phyloP scores from a whole-genome alignment of 2,329 filamentous ascomycete species.

The Plectosphaerella plurivora region DNA sequence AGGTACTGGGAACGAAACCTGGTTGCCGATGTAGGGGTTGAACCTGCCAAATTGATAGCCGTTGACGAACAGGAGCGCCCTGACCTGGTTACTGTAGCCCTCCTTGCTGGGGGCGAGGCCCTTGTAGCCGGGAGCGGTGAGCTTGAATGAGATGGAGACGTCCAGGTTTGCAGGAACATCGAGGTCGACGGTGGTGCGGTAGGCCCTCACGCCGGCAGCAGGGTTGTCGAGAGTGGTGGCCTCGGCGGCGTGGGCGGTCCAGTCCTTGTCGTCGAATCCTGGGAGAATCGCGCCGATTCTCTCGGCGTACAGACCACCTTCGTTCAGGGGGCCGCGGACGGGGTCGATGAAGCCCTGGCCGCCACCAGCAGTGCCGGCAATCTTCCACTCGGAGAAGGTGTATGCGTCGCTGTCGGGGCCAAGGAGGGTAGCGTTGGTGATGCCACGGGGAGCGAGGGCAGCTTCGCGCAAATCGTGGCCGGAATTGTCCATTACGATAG shows the following conservation, averaged over 20 bases:
- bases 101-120: constrained; percentile 26
- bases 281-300: constrained; percentile 56
- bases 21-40: constrained; percentile 56
- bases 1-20: constrained; percentile 56
- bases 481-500: constrained; percentile 56
- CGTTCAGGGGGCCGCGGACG: constrained; percentile 49
- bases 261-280: constrained; percentile 43
- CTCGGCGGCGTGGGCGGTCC: constrained; percentile 25
- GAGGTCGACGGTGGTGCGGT: constrained; percentile 47
- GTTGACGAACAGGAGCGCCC: constrained; percentile 58
- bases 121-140: constrained; percentile 38
- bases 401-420: constrained; percentile 22
- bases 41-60: constrained; percentile 61
- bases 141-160: constrained; percentile 50
- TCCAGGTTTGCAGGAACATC: constrained; percentile 47
- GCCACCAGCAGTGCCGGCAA: constrained; percentile 53
- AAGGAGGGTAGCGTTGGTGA: constrained; percentile 47
- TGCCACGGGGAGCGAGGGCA: constrained; percentile 45
- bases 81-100: constrained; percentile 29
- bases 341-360: constrained; percentile 48
- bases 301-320: constrained; percentile 55
- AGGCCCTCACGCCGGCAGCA: constrained; percentile 49
- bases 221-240: constrained; percentile 34
- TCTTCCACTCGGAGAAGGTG: constrained; percentile 49
- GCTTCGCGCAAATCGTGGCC: constrained; percentile 51